Base-by-base conservation (phyloP, 371 early-diverging fungal species). In the Apophysomyces ossiformis region DNA sequence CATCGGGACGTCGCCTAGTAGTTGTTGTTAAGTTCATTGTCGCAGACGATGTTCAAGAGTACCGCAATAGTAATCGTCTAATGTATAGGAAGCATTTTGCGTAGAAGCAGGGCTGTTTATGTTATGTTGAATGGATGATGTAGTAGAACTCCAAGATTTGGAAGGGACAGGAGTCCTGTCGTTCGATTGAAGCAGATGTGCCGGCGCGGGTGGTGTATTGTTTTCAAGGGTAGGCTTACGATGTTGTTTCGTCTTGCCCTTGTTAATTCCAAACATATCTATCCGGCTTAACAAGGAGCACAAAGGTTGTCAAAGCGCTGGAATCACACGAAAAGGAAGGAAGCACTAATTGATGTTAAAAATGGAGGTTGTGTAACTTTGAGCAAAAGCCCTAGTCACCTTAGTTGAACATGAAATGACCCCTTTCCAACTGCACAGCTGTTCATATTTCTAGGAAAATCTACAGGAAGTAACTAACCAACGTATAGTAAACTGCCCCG, bases 191-290 rank as follows among this genome's bases (percentile, higher is more conserved):
- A 12, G 61, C 58, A 32, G 41, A 56, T 46, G 63, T 57, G 16
- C 60, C 5, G 65, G 41, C 26, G 38, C 41, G 54, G 62, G 43
- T 58, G 56, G 61, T 7, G 45, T 63, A 43, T 60, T 65, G 13
- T 63, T 44, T 32, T 67, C 68, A 12, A 64, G 16, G n/a, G 62
- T 45, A 12, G 44, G 60, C 13, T 63, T 66, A 37, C 67, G 65
- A 36, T 66, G 65, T 62, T 68, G 73, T 63, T 73, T 73, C 32
- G 67, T 63, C 61, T 73, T 71, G 46, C 62, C 62, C 54, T 71
- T 71, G 65, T 68, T 67, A 57, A 69, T 73, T 18, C 69, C 69
- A 73, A 73, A 73, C 66, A 73, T 69, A 47, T 73, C 73, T 69
- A 73, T 68, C 41, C 26, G 41, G 63, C 54, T 45, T 32, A 50